Base-by-base conservation (phyloP, 768 basidiomycete genomes). In the Xanthoconium purpureum region DNA sequence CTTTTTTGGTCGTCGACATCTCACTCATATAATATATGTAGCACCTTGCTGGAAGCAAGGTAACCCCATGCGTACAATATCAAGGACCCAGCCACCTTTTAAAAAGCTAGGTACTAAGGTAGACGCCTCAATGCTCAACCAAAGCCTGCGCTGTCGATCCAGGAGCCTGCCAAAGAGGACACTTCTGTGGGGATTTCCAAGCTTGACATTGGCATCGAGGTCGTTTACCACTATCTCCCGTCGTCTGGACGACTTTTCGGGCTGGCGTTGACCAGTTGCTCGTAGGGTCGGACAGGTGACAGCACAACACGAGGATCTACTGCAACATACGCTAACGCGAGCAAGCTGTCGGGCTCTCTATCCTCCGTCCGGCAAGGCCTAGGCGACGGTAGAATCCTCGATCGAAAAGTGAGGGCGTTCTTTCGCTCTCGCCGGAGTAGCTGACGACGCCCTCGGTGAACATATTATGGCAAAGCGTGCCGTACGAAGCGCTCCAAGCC, bases 181-280 rank as follows among this genome's bases (percentile, higher is more conserved):
- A 88, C 96, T 12, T 89, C 91, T 4, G 81, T 91, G 4, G 92
- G 92, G 3, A 87, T 98, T 30, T 86, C 91, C 7, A 94, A 91
- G 70, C 78, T 99, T 5, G 89, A 86, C 58, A 82, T 86, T 65
- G 90, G 87, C 0, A 88, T 98, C 56, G 96, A 98, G 39, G 94
- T 98, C 71, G 86, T 96, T n/a, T 86, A 88, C 30, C 91, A 88
- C 69, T 93, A 98, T 71, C 8, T n/a, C 17, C 13, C 40, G 5
- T 29, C 3, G 7, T 18, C 3, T 6, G 29, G 24, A 12, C 3
- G 20, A 9, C 11, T 24, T 7, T 24, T n/a, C n/a, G 30, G 3
- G 8, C 39, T 15, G 3, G 8, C 39, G 32, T 4, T 35, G 37
- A 52, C 5, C 17, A 3, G 14, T 9, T 9, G n/a, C n/a, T n/a